Evolutionary conservation across 768 basidiomycete species (phyloP), one percentile per base, ranked within the genome.

Genomic region (Termitomyces sp.): DNA sequence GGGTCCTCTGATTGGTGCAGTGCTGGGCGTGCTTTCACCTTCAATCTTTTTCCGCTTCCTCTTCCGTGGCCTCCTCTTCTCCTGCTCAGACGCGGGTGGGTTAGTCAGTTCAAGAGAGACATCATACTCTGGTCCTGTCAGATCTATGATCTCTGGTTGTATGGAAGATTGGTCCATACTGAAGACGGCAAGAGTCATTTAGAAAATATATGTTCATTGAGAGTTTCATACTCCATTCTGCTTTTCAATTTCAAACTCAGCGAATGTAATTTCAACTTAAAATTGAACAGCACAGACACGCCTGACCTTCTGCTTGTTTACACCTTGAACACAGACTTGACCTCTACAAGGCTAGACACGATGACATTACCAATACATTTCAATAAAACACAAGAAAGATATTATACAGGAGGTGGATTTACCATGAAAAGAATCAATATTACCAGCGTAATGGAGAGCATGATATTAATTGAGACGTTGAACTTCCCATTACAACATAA

Each of bases 141-240:
- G 67, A 58, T 75, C 73, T 50, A 73, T 73, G 33, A 73, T 65
- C 55, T 71, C 69, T 43, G 53, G 56, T 31, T 51, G 44, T 56
- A 60, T 60, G 15, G 50, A 26, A 15, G 26, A 30, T 17, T 14
- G 35, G 17, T 42, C 40, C 37, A 46, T 31, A 14, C 8, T 30
- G 12, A 31, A 1, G 50, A 21, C 12, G 40, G 45, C 30, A 26
- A 51, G 23, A n/a, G 38, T 33, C 40, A 49, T 42, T 21, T 19
- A 33, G 41, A 55, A 6, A 21, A 43, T 28, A 31, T n/a, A 47
- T 9, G 9, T 23, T 23, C 23, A 23, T 17, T 23, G 6, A 8
- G 11, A 21, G n/a, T 33, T 5, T 31, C 30, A 30, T 3, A 55
- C 17, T 21, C 4, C 17, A 11, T 12, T n/a, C 35, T 45, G 44